Evolutionary conservation across 2,329 filamentous ascomycete species (phyloP).

Genomic region (Ceratocystis smalleyi): DNA sequence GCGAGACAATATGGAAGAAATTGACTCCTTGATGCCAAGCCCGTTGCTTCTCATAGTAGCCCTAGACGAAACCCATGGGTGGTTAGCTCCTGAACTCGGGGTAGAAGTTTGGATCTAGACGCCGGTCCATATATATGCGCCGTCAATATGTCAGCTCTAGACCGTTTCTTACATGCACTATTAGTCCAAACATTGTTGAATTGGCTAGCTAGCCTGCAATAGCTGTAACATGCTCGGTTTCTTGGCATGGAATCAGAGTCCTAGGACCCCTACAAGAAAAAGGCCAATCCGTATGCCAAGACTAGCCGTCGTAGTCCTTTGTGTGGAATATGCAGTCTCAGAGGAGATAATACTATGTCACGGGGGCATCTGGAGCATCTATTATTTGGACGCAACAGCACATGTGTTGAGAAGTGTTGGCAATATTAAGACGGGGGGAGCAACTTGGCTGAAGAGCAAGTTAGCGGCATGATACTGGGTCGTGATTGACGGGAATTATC

Average conservation of each 20-base stretch:
- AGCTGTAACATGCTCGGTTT: neutral
- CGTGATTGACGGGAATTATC: no score
- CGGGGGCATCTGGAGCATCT: no score
- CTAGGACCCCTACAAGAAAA: neutral
- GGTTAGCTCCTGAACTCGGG: neutral
- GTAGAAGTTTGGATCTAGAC: neutral
- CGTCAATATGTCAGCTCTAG: neutral
- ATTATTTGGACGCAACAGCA: no score
- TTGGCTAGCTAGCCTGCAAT: neutral
- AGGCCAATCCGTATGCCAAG: neutral
- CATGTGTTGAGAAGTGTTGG: no score
- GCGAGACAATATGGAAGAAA: neutral
- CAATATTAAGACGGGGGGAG: no score
- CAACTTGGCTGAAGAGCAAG: no score
- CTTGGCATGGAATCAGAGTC: neutral
- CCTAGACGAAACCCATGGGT: neutral
- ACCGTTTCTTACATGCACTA: neutral
- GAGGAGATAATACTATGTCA: neutral
- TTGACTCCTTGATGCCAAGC: neutral
- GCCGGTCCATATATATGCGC: neutral
- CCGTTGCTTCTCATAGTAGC: neutral
- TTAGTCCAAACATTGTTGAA: neutral
- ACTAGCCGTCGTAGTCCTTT: neutral
- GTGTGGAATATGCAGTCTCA: neutral
- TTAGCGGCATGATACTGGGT: no score